Base-by-base conservation (phyloP, 2,329 filamentous ascomycete species). In the Fonsecaea pedrosoi region DNA sequence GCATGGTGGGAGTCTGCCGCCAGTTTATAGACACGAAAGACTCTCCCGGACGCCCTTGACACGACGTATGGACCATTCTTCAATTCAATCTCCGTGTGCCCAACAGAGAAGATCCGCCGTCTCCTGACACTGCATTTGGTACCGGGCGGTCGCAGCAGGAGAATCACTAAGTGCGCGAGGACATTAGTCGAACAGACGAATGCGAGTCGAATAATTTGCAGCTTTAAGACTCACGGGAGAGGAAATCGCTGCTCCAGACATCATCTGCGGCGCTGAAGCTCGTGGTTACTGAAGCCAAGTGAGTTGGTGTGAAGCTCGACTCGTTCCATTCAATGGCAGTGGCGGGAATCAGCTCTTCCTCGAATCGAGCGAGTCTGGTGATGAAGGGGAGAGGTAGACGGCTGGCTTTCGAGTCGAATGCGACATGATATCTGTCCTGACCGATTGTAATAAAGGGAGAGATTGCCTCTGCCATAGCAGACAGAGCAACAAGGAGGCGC, bases 301-400 rank as follows among this genome's bases (percentile, higher is more conserved):
- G 58, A 30, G 48, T 35, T 4, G 53, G 59, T n/a, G 40, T 53
- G 54, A 71, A 71, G 10, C 21, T 45, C 12, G 64, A 30, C 30
- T 65, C 45, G 21, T 54, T 60, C 64, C 69, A 72, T 40, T 66
- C 50, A n/a, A 72, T 35, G 30, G 60, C 66, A 54, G 70, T 70
- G n/a, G 63, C 56, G 10, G 64, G 63, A n/a, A 70, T 64, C 21
- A 67, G 55, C 55, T 64, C 65, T 54, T 67, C 53, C 15, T 66
- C 60, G 56, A 64, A 68, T 13, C 54, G 55, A 30, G 45, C 25
- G 30, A 65, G 58, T 45, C 55, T 71, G 7, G 45, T 32, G 34
- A 67, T 25, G 4, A 55, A 54, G 15, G 38, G 34, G 35, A 57
- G 30, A 21, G 64, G 56, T 6, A 88, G 75, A 15, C 32, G 54